phyloP scores from a whole-genome alignment of 345 rosid genomes.

The Theobroma cacao region DNA sequence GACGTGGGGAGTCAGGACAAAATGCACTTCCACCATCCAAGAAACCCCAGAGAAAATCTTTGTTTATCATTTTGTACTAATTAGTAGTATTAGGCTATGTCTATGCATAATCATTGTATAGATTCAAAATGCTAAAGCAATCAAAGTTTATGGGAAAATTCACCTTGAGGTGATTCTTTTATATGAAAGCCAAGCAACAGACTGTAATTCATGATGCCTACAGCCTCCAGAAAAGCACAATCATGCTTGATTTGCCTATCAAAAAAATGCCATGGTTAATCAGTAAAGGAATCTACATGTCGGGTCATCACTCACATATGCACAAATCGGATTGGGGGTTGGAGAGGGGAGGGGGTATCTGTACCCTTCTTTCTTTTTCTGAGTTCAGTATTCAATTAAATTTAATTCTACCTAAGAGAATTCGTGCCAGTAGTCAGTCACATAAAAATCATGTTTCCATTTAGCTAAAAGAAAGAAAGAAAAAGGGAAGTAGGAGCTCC shows the following conservation, averaged over 20 bases:
- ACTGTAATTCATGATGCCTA: conserved; percentile 58
- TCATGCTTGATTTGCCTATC: conserved; percentile 58
- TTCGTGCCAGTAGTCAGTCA: background rate
- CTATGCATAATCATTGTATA: background rate
- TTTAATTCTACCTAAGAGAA: background rate
- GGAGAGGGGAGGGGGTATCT: background rate
- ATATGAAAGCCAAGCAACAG: conserved; percentile 47
- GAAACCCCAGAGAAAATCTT: too few species aligned
- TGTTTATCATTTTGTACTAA: too few species aligned
- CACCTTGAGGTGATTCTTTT: conserved; percentile 40
- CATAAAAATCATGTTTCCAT: background rate
- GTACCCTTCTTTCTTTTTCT: background rate
- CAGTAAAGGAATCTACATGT: background rate
- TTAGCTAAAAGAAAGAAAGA: background rate
- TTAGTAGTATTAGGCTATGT: background rate
- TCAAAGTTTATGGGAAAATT: background rate
- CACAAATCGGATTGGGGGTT: background rate
- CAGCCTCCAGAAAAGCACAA: conserved; percentile 54
- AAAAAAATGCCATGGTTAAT: background rate
- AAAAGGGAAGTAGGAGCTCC: background rate
- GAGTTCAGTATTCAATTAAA: background rate
- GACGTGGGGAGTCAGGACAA: conserved; percentile 7
- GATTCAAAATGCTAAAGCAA: conserved; percentile 3
- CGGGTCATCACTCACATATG: background rate
- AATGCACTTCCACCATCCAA: background rate